Base-by-base conservation (phyloP, 179 eudicot genomes). In the Beta macrorhiza region DNA sequence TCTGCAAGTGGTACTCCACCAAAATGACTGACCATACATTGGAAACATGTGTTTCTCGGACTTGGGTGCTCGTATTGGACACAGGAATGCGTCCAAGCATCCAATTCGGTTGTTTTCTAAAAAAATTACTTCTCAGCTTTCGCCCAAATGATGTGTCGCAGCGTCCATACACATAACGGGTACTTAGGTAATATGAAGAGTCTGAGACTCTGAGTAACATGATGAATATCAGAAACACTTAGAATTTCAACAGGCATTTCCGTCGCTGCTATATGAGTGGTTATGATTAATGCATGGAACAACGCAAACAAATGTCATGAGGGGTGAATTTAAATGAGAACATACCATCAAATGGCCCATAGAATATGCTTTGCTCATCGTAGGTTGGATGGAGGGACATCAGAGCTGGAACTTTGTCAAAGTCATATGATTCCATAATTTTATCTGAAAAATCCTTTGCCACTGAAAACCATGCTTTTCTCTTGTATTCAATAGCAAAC, bases 281-380 rank as follows among this genome's bases (percentile, higher is more conserved):
- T 56, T 56, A 25, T 25, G 25, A 8, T 73, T 25, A 13, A 73
- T 25, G 7, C 25, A 74, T 29, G 15, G 49, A 29, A 56, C 20
- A 47, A 53, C 14, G 47, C 25, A 47, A 17, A 74, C 16, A 74
- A 29, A 52, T 3, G 32, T 29, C 0, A 17, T 0, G 15, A 37
- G 1, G 16, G 47, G 6, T 55, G 45, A 29, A 52, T 25, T 11
- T 74, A 42, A 74, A 74, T 14, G 7, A 64, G 11, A 75, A 81
- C 90, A 32, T 84, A 93, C 99, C 99, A 84, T 94, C 97, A 90
- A 92, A 96, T 63, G 99, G 98, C 37, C 99, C 99, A 87, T 94
- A 94, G 86, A 89, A 92, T 68, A 90, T 80, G 88, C 85, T 90
- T 77, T 77, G 85, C 67, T 96, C 97, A 74, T 89, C 81, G 79